A percentile compares a stretch with the other conserved stretches of the same genome.
Evolutionary conservation across 805 yeast genomes (phyloP).

Genomic region (Naumovozyma castellii): DNA sequence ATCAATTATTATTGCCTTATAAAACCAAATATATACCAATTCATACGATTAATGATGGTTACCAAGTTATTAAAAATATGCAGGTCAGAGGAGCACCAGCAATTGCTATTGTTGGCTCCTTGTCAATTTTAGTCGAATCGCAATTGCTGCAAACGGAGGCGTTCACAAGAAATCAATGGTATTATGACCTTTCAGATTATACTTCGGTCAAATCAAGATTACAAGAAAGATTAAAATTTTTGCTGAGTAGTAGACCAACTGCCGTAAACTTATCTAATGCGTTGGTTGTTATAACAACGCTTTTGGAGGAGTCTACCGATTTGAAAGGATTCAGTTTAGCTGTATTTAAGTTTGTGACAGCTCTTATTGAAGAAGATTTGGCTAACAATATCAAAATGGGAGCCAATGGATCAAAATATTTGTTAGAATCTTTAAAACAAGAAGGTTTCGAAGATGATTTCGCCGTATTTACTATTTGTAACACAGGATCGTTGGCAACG

Average conservation of each 20-base stretch:
- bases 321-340: constrained; percentile 16
- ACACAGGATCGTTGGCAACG: constrained; percentile 94
- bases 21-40: constrained; percentile 59
- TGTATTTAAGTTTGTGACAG: constrained; percentile 39
- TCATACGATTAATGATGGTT: constrained; percentile 62
- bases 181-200: constrained; percentile 29
- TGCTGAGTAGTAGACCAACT: constrained; percentile 81
- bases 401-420: constrained; percentile 66
- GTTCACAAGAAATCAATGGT: constrained; percentile 18
- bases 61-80: constrained; percentile 76
- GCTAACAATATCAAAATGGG: constrained; percentile 74
- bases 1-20: constrained; percentile 79
- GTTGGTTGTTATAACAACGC: constrained; percentile 28
- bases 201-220: constrained; percentile 32
- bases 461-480: constrained; percentile 84
- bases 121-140: constrained; percentile 72
- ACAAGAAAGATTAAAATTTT: constrained; percentile 44
- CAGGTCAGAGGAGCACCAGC: constrained; percentile 98
- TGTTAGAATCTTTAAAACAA: constrained; percentile 35
- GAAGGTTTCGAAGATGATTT: constrained; percentile 54
- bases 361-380: constrained; percentile 65
- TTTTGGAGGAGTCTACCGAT: constrained; percentile 26
- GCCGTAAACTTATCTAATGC: constrained; percentile 89
- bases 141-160: constrained; percentile 26
- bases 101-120: constrained; percentile 87